Percentiles rank a stretch among this genome's conserved stretches.
Conservation (phyloP, 306 rosid genomes). For the Glycine tomentella region DNA sequence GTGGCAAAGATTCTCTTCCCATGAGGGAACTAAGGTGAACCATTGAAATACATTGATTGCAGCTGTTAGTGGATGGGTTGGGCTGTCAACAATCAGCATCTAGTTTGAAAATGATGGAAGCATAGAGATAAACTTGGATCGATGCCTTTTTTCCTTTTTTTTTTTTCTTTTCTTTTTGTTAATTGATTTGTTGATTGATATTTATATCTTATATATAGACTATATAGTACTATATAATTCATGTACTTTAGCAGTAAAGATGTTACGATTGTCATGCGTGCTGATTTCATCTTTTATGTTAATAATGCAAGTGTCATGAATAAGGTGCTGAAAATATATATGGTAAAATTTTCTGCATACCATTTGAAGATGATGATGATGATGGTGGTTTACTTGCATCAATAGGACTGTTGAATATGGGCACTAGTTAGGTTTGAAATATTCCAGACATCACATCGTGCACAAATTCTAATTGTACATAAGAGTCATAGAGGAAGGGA, state of each 20-base stretch:
- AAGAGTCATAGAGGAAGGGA: not conserved
- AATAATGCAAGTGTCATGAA: conserved; percentile 25
- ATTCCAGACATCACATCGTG: conserved; percentile 48
- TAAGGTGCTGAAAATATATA: not conserved
- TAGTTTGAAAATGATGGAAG: conserved; percentile 39
- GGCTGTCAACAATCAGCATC: conserved; percentile 44
- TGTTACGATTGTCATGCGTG: not conserved
- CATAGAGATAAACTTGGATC: conserved; percentile 32
- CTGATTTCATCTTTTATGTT: conserved; percentile 5
- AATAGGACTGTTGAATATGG: conserved; percentile 47
- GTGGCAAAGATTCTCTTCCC: conserved; percentile 50
- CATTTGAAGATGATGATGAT: not conserved
- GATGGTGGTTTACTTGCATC: not conserved
- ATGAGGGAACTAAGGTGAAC: conserved; percentile 16
- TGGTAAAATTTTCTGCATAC: not conserved
- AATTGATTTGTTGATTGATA: not conserved
- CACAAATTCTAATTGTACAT: conserved; percentile 43
- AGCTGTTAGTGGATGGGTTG: conserved; percentile 42
- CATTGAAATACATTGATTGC: conserved; percentile 45
- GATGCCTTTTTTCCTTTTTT: conserved; percentile 12
- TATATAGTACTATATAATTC: too few relatives aligned
- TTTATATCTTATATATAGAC: too few relatives aligned
- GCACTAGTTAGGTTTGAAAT: conserved; percentile 14
- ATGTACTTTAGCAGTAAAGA: too few relatives aligned
- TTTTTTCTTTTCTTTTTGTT: not conserved